Conservation (phyloP, 2,329 filamentous ascomycete species). For the Neonectria coccinea region DNA sequence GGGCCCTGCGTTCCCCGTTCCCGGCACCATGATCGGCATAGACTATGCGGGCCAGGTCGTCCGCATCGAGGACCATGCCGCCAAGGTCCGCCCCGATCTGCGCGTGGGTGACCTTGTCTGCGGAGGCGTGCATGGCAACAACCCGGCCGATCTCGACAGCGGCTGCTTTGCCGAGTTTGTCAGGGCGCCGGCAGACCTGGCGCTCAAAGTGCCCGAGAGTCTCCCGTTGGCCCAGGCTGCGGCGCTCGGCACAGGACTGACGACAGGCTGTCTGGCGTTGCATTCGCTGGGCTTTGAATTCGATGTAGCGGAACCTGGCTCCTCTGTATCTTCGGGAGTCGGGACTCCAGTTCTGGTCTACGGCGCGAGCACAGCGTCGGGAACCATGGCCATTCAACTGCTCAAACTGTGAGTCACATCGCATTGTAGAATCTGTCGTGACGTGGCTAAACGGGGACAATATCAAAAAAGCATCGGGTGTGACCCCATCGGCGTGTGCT, state of each 20-base stretch:
- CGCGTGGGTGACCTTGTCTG: not conserved
- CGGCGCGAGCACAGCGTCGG: not conserved
- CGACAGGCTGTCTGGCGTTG: not conserved
- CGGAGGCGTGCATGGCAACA: slow-evolving; percentile 1
- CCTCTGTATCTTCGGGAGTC: not conserved
- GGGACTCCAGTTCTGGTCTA: not conserved
- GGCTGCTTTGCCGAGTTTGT: not conserved
- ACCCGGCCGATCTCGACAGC: not conserved
- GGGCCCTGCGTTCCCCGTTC: not conserved
- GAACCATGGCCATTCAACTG: slow-evolving; percentile 1
- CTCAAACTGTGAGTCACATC: not conserved
- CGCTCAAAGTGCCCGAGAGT: not conserved
- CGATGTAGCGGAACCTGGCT: not conserved
- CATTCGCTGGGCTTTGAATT: not conserved
- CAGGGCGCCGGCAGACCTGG: not conserved
- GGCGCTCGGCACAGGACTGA: not conserved
- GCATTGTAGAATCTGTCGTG: not conserved
- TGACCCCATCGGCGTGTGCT: not conserved
- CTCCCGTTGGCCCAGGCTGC: not conserved
- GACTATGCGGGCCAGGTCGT: slow-evolving; percentile 1
- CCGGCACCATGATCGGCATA: not conserved
- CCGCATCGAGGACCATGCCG: not conserved
- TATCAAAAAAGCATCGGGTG: not conserved
- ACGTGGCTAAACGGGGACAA: not conserved
- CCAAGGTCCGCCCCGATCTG: not conserved